Evolutionary conservation across 768 basidiomycete genomes (phyloP), one percentile per base, ranked within the genome.

Genomic region (Infundibulicybe gibba): DNA sequence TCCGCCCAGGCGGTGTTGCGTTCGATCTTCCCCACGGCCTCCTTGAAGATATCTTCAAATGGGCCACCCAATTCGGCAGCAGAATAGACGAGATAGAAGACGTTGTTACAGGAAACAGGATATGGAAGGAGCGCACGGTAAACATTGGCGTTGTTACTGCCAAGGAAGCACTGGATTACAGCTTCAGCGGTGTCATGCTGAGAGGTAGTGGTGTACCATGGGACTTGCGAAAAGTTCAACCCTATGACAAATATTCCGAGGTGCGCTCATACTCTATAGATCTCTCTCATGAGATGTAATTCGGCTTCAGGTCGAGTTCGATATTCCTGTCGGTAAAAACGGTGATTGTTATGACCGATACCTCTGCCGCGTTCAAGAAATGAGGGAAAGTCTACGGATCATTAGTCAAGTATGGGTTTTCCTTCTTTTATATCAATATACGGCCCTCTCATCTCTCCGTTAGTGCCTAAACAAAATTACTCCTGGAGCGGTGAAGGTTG

Each of bases 341-440:
- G 95, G 95, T 33, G 95, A 99, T 63, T 98, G 94, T 71, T 99
- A 94, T 61, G 94, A 97, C 69, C 88, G 95, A 39, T 98, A 98
- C 67, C 74, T 97, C 35, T 97, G 94, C 66, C 88, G 95, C 69
- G 90, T 98, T 6, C 94, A 99, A 65, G 95, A 99, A 67, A 95
- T 98, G 87, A 78, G 95, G 56, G 94, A 99, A 72, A 89, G 85
- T 47, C 69, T 99, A 56, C 76, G 80, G 20, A 99, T 99, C 64
- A 84, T 99, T 58, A 71, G 76, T 54, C 92, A 88, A 67, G 85
- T 78, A 30, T 16, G 71, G 61, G 25, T 30, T 32, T 38, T 3
- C 37, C 15, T 30, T 32, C 35, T 35, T 32, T 19, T 32, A n/a
- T 20, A 25, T 19, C 42, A 40, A 11, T 16, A 47, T 13, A 48